These are phyloP conservation scores for Periconia sp. DNA, from an alignment of 2,329 filamentous ascomycete species.

Conservation along the genomic window DNA sequence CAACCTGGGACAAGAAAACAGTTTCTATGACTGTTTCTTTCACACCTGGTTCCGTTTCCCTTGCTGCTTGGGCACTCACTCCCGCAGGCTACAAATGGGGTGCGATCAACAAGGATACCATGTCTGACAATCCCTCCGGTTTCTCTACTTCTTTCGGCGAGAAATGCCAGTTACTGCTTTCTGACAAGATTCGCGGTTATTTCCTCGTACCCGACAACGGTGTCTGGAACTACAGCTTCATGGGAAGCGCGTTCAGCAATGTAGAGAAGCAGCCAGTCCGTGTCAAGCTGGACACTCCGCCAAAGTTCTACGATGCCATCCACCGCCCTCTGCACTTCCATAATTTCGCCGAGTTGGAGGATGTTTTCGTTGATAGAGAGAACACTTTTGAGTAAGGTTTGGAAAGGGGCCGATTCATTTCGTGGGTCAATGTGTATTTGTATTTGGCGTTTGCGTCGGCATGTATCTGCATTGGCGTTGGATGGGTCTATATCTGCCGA, in stretches of 20 bases:
- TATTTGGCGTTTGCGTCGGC: background rate
- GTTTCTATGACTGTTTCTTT: slow-evolving; percentile 95
- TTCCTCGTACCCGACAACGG: slow-evolving; percentile 91
- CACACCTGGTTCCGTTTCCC: slow-evolving; percentile 92
- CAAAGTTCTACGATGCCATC: slow-evolving; percentile 84
- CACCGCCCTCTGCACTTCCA: slow-evolving; percentile 95
- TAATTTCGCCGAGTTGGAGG: slow-evolving; percentile 95
- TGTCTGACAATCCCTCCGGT: slow-evolving; percentile 89
- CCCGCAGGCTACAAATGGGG: slow-evolving; percentile 96
- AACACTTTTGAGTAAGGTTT: slow-evolving; percentile 82
- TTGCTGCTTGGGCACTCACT: slow-evolving; percentile 90
- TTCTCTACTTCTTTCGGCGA: slow-evolving; percentile 92
- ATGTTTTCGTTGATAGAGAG: slow-evolving; percentile 89
- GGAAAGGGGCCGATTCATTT: background rate
- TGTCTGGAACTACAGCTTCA: slow-evolving; percentile 98
- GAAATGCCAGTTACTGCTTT: slow-evolving; percentile 91
- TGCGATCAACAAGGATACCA: slow-evolving; percentile 88
- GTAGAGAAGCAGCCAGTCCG: slow-evolving; percentile 89
- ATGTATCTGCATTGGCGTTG: background rate
- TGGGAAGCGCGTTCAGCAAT: slow-evolving; percentile 84
- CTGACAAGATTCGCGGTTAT: slow-evolving; percentile 90
- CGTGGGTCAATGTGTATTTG: background rate
- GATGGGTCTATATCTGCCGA: no score
- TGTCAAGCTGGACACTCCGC: slow-evolving; percentile 90
- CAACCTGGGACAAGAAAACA: slow-evolving; percentile 83